Evolutionary conservation across 345 rosid genomes (phyloP), one percentile per base, ranked within the genome.

Genomic region (Citrus glauca): DNA sequence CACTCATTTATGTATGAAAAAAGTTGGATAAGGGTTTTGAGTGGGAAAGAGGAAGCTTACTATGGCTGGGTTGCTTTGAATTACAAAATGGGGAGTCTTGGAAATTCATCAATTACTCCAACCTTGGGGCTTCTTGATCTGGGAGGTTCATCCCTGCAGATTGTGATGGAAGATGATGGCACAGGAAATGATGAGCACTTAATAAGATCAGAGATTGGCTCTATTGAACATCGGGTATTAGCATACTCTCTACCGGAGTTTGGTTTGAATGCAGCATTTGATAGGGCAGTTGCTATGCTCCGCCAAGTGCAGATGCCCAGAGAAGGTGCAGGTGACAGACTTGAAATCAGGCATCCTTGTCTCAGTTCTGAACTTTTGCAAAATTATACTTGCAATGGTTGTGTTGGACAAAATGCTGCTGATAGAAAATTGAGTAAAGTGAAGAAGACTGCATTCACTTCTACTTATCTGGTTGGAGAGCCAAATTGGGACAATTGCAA

Each of bases 121-220:
- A 83, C 88, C 19, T 68, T 83, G 50, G 94, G 92, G 60, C 91
- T 91, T 76, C 87, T 91, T 10, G 94, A 91, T 82, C 65, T 91
- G 71, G 92, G 92, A 79, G 90, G 91, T 80, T 91, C 94, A 7
- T 91, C 94, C 0, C 83, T 91, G 88, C 91, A 86, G 87, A 84
- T 86, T 30, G 92, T 82, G 28, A 69, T 82, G 66, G 89, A 89
- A 84, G 88, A 67, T 30, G 68, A 82, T 66, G 84, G 74, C 32
- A 37, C 61, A 5, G 78, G 79, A 61, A 79, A 77, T 65, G 71
- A 81, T 20, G 71, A 65, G 11, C 72, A 83, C 56, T 71, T 79
- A 56, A 81, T 86, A 71, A 88, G 80, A 69, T 84, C 85, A 59
- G 82, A 82, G 50, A 67, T 88, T 19, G 86, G 88, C 35, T 80